Conservation (phyloP, 73 alveolate species). For the Paramecium bursaria region DNA sequence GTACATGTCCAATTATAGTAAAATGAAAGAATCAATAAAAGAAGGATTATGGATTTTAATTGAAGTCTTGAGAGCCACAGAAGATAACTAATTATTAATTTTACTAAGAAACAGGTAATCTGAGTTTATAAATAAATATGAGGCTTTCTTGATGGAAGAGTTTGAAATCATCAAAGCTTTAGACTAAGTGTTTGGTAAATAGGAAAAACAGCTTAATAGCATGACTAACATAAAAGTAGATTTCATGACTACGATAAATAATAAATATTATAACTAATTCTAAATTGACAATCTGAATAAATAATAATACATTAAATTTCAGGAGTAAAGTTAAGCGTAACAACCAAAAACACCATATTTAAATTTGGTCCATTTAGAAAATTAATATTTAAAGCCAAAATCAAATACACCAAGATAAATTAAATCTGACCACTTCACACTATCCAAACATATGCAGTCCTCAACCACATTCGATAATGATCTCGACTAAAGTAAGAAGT, state of each 20-base stretch:
- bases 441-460: background rate
- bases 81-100: slow-evolving; percentile 34
- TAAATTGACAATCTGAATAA: slow-evolving; percentile 24
- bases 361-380: background rate
- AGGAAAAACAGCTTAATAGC: background rate
- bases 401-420: slow-evolving; percentile 16
- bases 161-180: background rate
- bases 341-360: background rate
- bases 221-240: slow-evolving; percentile 9
- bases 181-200: background rate
- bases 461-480: slow-evolving; percentile 29
- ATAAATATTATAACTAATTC: slow-evolving; percentile 3
- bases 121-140: slow-evolving; percentile 1
- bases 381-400: slow-evolving; percentile 5
- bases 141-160: background rate
- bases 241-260: background rate
- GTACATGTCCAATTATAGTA: slow-evolving; percentile 11
- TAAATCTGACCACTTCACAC: too few relatives aligned
- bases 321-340: background rate
- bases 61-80: slow-evolving; percentile 45
- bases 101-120: background rate
- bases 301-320: slow-evolving; percentile 28
- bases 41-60: slow-evolving; percentile 22
- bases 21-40: slow-evolving; percentile 48
- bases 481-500: slow-evolving; percentile 2